These are phyloP conservation scores for Candida gorgasii DNA, from an alignment of 805 yeast species.

Conservation along the genomic window DNA sequence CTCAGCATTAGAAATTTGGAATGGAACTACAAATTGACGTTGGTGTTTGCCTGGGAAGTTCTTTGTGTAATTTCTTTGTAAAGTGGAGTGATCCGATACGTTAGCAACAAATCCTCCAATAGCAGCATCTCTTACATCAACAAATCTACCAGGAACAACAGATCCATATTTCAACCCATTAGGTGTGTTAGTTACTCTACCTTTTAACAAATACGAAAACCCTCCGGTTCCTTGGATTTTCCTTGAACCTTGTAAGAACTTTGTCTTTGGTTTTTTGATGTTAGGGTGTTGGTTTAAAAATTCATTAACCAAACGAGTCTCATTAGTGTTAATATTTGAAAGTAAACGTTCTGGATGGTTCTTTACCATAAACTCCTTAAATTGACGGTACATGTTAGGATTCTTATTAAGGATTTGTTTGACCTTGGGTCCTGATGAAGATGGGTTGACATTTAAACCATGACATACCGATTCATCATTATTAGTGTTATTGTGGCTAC, in stretches of 20 bases:
- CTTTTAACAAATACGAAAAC: slow-evolving; percentile 65
- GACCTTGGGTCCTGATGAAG: slow-evolving; percentile 29
- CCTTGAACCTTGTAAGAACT: slow-evolving; percentile 8
- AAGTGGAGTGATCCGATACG: slow-evolving; percentile 36
- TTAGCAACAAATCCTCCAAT: slow-evolving; percentile 47
- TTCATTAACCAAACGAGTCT: slow-evolving; percentile 31
- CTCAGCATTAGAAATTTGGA: slow-evolving; percentile 41
- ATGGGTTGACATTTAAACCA: slow-evolving; percentile 32
- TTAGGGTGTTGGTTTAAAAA: slow-evolving; percentile 26
- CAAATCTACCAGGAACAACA: slow-evolving; percentile 69
- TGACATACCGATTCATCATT: slow-evolving; percentile 28
- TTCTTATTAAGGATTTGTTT: slow-evolving; percentile 40
- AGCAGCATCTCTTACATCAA: slow-evolving; percentile 52
- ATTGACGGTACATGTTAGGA: slow-evolving; percentile 50
- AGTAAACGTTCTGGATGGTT: slow-evolving; percentile 44
- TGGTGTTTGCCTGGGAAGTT: slow-evolving; percentile 43
- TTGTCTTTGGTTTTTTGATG: slow-evolving; percentile 23
- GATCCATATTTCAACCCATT: slow-evolving; percentile 59
- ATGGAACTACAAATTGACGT: slow-evolving; percentile 45
- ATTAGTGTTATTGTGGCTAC: slow-evolving; percentile 16
- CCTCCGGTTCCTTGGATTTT: slow-evolving; percentile 74
- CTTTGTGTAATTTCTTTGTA: slow-evolving; percentile 41
- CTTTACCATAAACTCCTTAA: slow-evolving; percentile 54
- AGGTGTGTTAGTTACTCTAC: slow-evolving; percentile 69
- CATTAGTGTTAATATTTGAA: slow-evolving; percentile 23